Evolutionary conservation across 192 early-diverging fungal species (phyloP).

Genomic region (Coemansia sp.): DNA sequence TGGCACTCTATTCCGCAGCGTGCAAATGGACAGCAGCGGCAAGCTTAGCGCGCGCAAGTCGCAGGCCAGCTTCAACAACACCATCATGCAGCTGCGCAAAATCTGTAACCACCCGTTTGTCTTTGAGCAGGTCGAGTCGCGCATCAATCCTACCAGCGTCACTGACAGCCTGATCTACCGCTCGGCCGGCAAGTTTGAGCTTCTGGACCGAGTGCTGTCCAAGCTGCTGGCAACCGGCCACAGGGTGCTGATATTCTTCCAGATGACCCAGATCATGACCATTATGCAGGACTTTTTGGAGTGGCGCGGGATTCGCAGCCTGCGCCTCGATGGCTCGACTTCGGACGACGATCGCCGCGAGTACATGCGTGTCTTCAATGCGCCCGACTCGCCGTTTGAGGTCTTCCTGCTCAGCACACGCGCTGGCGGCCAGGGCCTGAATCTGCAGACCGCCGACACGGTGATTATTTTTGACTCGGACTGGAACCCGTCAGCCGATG

Average conservation of each 20-base stretch:
- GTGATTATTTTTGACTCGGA: slow-evolving; percentile 98
- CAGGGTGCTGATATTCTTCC: slow-evolving; percentile 76
- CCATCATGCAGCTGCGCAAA: slow-evolving; percentile 97
- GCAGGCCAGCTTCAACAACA: slow-evolving; percentile 75
- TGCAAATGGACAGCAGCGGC: slow-evolving; percentile 20
- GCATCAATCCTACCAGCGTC: slow-evolving; percentile 68
- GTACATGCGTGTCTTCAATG: slow-evolving; percentile 82
- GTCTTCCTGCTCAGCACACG: slow-evolving; percentile 93
- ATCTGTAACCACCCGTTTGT: slow-evolving; percentile 99
- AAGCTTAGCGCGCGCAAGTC: slow-evolving; percentile 50
- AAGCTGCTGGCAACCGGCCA: slow-evolving; percentile 83
- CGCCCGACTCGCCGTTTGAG: slow-evolving; percentile 72
- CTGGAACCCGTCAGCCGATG: slow-evolving; percentile 98
- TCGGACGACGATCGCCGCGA: slow-evolving; percentile 84
- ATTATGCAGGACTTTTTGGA: slow-evolving; percentile 95
- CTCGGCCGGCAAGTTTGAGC: slow-evolving; percentile 93
- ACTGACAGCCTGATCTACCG: slow-evolving; percentile 81
- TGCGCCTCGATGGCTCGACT: slow-evolving; percentile 90
- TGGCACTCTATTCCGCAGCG: slow-evolving; percentile 67
- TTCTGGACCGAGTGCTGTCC: slow-evolving; percentile 92
- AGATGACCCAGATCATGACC: slow-evolving; percentile 90
- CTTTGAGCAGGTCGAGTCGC: slow-evolving; percentile 86
- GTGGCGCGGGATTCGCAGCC: slow-evolving; percentile 65
- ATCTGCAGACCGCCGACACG: slow-evolving; percentile 95
- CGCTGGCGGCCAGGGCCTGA: slow-evolving; percentile 95